These are phyloP conservation scores for Syncephalastrum racemosum DNA, from an alignment of 371 early-diverging fungal species.

Conservation along the genomic window DNA sequence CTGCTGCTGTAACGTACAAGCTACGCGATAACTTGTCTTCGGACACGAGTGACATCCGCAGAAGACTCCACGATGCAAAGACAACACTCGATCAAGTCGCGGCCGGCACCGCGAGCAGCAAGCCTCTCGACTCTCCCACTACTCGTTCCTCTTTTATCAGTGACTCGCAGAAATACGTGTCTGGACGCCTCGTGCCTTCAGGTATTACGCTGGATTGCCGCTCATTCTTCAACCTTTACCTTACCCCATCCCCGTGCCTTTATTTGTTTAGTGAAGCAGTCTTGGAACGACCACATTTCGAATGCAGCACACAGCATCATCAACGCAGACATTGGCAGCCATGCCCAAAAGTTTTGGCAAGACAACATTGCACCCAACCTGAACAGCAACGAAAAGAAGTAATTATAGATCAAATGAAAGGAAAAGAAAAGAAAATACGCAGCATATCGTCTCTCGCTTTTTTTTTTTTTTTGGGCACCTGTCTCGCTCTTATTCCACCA, in stretches of 20 bases:
- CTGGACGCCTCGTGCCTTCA: constrained; percentile 20
- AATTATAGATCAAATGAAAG: background rate
- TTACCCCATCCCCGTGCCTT: background rate
- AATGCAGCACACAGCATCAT: constrained; percentile 30
- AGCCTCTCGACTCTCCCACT: constrained; percentile 1
- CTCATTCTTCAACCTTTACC: background rate
- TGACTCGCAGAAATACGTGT: constrained; percentile 21
- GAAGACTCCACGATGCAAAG: constrained; percentile 19
- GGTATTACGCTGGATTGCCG: constrained; percentile 1
- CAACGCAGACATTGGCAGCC: constrained; percentile 27
- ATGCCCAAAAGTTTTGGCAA: constrained; percentile 21
- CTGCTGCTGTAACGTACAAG: constrained; percentile 36
- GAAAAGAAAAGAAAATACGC: constrained; percentile 2
- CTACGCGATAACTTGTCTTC: constrained; percentile 18
- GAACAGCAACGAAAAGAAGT: background rate
- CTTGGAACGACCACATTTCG: constrained; percentile 41
- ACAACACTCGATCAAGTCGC: constrained; percentile 23
- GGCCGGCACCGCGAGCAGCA: constrained; percentile 18
- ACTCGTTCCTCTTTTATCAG: constrained; percentile 13
- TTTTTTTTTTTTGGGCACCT: background rate
- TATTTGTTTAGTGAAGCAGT: constrained; percentile 31
- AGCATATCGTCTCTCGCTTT: background rate
- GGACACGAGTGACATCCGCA: constrained; percentile 21
- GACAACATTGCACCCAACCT: constrained; percentile 26
- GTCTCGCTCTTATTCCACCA: background rate